Conservation (phyloP, 2,329 filamentous ascomycete genomes). For the Cordyceps tenuipes region DNA sequence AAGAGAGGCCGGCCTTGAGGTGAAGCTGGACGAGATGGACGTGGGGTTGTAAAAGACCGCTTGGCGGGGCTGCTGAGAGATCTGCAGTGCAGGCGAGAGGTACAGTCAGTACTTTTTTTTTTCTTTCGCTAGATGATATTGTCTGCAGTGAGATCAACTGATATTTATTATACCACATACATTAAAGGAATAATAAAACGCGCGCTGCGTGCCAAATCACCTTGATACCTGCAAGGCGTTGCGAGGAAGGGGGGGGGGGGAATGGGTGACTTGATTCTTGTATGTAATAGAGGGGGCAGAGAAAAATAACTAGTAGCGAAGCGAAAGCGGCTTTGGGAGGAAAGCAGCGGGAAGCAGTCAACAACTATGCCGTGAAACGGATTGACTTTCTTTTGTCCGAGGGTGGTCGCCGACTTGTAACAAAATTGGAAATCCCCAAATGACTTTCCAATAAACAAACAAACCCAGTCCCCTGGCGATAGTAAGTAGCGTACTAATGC, state of each 20-base stretch:
- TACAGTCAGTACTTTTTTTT: neutral
- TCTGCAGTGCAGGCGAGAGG: neutral
- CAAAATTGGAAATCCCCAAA: neutral
- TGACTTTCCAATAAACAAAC: neutral
- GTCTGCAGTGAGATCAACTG: neutral
- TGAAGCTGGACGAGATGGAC: neutral
- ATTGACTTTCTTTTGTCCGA: neutral
- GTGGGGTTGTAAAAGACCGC: conserved; percentile 10
- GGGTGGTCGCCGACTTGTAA: neutral
- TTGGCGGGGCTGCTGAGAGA: conserved; percentile 8
- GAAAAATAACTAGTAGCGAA: neutral
- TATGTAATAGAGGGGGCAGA: conserved; percentile 10
- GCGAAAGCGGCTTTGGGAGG: conserved; percentile 3
- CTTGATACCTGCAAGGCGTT: neutral
- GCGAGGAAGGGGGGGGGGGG: too few relatives aligned
- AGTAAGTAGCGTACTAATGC: neutral
- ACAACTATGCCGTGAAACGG: neutral
- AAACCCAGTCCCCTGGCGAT: neutral
- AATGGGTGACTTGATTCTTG: neutral
- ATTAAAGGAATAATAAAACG: neutral
- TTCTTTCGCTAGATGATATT: neutral
- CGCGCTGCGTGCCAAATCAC: neutral
- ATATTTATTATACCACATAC: neutral
- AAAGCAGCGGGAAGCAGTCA: neutral
- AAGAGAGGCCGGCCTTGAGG: neutral